Evolutionary conservation across 2,329 filamentous ascomycete species (phyloP).

Genomic region (Fusarium clavum): DNA sequence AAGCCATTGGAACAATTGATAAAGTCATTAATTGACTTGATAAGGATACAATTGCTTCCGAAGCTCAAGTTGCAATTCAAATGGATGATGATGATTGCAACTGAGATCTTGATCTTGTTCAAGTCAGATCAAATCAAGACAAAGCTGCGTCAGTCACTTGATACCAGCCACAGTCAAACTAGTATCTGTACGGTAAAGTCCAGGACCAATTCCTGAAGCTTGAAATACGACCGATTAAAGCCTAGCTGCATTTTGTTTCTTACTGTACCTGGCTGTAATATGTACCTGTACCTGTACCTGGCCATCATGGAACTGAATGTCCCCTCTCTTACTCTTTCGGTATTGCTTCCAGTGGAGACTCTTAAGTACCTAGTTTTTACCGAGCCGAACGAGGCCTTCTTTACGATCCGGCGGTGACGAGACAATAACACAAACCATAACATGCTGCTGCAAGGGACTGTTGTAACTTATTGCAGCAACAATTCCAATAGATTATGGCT

Average conservation of each 20-base stretch:
- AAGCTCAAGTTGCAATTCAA: background rate
- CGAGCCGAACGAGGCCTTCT: background rate
- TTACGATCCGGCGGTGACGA: slow-evolving; percentile 30
- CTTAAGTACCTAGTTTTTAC: slow-evolving; percentile 13
- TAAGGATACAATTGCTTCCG: background rate
- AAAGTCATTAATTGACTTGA: slow-evolving; percentile 3
- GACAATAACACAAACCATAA: background rate
- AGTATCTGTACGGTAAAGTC: slow-evolving; percentile 37
- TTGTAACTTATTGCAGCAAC: background rate
- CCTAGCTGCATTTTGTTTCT: background rate
- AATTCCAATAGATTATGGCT: slow-evolving; percentile 4
- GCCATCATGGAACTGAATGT: slow-evolving; percentile 20
- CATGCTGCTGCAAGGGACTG: background rate
- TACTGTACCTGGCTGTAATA: background rate
- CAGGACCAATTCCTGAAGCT: slow-evolving; percentile 31
- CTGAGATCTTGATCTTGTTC: background rate
- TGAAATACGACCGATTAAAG: slow-evolving; percentile 22
- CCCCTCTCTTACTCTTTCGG: background rate
- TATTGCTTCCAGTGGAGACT: slow-evolving; percentile 14
- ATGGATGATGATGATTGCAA: slow-evolving; percentile 22
- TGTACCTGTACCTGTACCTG: background rate
- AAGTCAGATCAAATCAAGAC: slow-evolving; percentile 27
- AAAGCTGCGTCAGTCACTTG: slow-evolving; percentile 46
- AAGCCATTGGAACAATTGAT: slow-evolving; percentile 12
- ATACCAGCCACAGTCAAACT: slow-evolving; percentile 36